phyloP scores from a whole-genome alignment of 371 early-diverging fungal genomes.

The Lichtheimia ornata region DNA sequence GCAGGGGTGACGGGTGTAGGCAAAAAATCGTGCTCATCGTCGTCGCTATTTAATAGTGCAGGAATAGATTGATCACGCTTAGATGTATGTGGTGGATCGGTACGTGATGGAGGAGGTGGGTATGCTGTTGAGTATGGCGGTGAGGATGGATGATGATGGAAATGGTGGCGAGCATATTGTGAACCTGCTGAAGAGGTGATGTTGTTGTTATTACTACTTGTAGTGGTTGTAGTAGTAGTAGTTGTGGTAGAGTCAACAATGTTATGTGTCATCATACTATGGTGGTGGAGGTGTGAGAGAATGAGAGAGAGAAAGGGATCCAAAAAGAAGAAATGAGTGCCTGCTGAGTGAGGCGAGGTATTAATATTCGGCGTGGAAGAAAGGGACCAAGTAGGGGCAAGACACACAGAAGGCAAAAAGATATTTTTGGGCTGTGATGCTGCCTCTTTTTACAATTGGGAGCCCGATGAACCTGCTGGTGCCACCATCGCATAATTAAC shows the following conservation, averaged over 20 bases:
- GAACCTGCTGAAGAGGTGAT: background rate
- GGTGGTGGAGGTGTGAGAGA: background rate
- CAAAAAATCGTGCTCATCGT: slow-evolving; percentile 16
- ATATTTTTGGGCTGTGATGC: slow-evolving; percentile 1
- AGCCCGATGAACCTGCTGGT: too few species aligned
- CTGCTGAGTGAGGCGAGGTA: background rate
- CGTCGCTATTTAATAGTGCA: slow-evolving; percentile 10
- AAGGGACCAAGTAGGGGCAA: slow-evolving; percentile 5
- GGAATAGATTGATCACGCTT: slow-evolving; percentile 10
- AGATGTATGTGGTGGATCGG: background rate
- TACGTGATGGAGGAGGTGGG: background rate
- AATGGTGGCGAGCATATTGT: background rate
- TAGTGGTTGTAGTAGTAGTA: background rate
- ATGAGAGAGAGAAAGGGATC: slow-evolving; percentile 1
- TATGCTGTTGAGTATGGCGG: background rate
- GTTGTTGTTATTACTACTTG: background rate
- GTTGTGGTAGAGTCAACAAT: background rate
- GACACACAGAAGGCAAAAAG: slow-evolving; percentile 1
- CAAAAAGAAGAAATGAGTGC: background rate
- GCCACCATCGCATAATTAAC: too few species aligned
- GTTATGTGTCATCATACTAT: background rate
- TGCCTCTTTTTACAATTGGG: too few species aligned
- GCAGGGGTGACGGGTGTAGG: slow-evolving; percentile 29
- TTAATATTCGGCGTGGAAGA: slow-evolving; percentile 5
- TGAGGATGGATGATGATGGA: slow-evolving; percentile 4